These are phyloP conservation scores for Nothophoma quercina DNA, from an alignment of 2,329 filamentous ascomycete species.

Conservation along the genomic window DNA sequence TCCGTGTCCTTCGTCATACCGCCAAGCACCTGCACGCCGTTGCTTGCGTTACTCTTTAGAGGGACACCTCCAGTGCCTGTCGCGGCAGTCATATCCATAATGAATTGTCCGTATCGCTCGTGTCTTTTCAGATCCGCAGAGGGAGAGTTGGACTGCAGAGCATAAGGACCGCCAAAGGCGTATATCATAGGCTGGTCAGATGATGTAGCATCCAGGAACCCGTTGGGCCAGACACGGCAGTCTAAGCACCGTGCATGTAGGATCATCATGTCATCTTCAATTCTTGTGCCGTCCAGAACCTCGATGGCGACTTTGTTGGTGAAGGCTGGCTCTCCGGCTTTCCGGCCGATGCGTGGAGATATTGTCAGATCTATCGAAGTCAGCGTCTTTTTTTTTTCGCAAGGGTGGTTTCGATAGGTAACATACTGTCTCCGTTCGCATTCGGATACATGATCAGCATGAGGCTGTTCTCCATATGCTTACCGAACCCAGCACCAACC, in stretches of 20 bases:
- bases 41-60: conserved; percentile 20
- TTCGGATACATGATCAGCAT: conserved; percentile 56
- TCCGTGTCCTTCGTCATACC: conserved; percentile 36
- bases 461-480: conserved; percentile 52
- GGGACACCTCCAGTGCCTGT: conserved; percentile 48
- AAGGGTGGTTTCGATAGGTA: too few species aligned
- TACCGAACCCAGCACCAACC: conserved; percentile 55
- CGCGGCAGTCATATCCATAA: conserved; percentile 51
- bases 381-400: conserved; percentile 12
- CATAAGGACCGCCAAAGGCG: conserved; percentile 49
- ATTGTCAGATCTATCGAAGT: conserved; percentile 44
- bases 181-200: conserved; percentile 52
- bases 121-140: conserved; percentile 50
- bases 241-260: conserved; percentile 50
- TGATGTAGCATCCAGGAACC: conserved; percentile 44
- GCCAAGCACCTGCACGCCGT: conserved; percentile 35
- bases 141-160: conserved; percentile 36
- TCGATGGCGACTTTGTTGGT: conserved; percentile 39
- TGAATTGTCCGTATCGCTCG: conserved; percentile 50
- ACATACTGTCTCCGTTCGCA: conserved; percentile 42
- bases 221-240: conserved; percentile 49
- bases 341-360: conserved; percentile 46
- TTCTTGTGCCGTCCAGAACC: conserved; percentile 37
- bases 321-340: conserved; percentile 48
- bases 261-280: conserved; percentile 48